A percentile compares a stretch with the other conserved stretches of the same genome.
Conservation (phyloP, 148 eudicot species). For the Salicornia ramosissima region DNA sequence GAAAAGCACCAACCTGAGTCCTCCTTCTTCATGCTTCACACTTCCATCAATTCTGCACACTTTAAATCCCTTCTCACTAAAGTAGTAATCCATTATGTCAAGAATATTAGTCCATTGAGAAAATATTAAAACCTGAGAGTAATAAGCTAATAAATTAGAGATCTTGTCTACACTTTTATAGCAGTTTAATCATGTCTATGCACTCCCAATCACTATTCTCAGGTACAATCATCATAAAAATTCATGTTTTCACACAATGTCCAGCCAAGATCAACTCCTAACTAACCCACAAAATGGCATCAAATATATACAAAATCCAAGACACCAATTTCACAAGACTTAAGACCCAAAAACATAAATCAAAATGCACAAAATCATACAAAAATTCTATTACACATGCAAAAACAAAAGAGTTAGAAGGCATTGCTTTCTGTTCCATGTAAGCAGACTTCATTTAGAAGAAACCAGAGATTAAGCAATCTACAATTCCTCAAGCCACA, state of each 20-base stretch:
- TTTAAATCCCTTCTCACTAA: conserved; percentile 65
- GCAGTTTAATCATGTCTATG: background rate
- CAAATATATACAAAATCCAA: background rate
- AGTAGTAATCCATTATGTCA: conserved; percentile 88
- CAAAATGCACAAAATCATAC: background rate
- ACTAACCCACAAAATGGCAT: background rate
- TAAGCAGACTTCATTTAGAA: no score
- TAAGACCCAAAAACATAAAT: background rate
- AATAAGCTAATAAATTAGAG: background rate
- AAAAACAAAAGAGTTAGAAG: no score
- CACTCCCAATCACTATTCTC: background rate
- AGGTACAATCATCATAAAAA: background rate
- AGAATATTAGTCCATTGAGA: conserved; percentile 93
- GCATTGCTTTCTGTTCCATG: no score
- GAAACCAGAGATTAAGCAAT: no score
- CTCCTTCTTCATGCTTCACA: conserved; percentile 83
- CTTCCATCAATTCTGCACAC: conserved; percentile 95
- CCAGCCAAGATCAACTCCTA: background rate
- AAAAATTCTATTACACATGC: background rate
- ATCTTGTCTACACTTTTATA: background rate
- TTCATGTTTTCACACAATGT: background rate
- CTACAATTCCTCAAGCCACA: no score
- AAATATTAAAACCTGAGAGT: conserved; percentile 79
- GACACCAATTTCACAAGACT: background rate
- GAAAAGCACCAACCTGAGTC: conserved; percentile 52